Conservation (phyloP, 2,329 filamentous ascomycete genomes). For the Monilinia fructigena region DNA sequence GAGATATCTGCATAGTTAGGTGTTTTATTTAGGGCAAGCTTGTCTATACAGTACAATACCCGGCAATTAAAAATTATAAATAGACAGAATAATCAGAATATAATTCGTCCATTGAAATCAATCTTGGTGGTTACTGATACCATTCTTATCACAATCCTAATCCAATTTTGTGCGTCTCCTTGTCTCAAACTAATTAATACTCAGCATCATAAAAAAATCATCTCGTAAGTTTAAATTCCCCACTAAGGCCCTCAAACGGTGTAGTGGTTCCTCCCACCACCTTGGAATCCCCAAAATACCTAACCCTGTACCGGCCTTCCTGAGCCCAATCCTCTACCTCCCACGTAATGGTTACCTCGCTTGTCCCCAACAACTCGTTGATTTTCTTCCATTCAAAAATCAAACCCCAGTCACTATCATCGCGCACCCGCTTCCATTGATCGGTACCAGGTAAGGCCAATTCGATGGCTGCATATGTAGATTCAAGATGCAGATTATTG, state of each 20-base stretch:
- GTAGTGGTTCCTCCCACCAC: slow-evolving; percentile 56
- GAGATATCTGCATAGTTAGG: not conserved
- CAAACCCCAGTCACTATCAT: slow-evolving; percentile 80
- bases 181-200: not conserved
- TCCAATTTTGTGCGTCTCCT: not conserved
- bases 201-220: not conserved
- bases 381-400: slow-evolving; percentile 78
- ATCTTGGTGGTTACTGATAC: not conserved
- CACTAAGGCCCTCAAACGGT: slow-evolving; percentile 67
- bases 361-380: slow-evolving; percentile 67
- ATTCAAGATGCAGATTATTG: slow-evolving; percentile 78
- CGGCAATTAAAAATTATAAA: slow-evolving; percentile 28
- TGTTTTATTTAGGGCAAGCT: slow-evolving; percentile 12
- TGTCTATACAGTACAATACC: slow-evolving; percentile 17
- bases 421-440: slow-evolving; percentile 64
- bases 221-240: slow-evolving; percentile 45
- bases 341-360: slow-evolving; percentile 78
- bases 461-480: slow-evolving; percentile 77
- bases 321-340: slow-evolving; percentile 63
- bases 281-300: slow-evolving; percentile 85
- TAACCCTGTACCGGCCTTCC: slow-evolving; percentile 70
- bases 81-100: slow-evolving; percentile 1
- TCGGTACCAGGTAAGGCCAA: slow-evolving; percentile 47
- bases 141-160: not conserved
- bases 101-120: not conserved